Evolutionary conservation across 75 land plant species (phyloP), one percentile per base, ranked within the genome.

Genomic region (Selaginella tamariscina): DNA sequence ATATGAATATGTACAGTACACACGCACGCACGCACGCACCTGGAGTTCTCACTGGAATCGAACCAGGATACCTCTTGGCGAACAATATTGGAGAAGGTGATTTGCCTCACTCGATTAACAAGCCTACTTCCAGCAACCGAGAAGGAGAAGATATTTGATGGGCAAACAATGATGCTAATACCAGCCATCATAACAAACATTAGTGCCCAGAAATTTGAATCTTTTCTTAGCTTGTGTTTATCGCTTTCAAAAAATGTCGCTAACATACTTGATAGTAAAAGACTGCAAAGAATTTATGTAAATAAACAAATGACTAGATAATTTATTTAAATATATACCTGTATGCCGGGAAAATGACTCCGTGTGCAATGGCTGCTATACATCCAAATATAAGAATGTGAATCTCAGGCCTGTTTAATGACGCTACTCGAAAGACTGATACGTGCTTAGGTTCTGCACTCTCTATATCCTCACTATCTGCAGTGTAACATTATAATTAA

Each of bases 41-140:
- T 88, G 56, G 87, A 73, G 68, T 91, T 91, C 23, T 69, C 65
- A 21, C 82, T 72, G 18, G 83, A 73, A 74, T 91, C 93, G 66
- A 91, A 91, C 85, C 86, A 91, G 20, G 80, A 71, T 30, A 91
- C 83, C 57, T 88, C 84, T 55, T 83, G 82, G 64, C 87, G 77
- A 15, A 88, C 70, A 27, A 91, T 82, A 70, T 79, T 88, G 27
- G 74, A 66, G 65, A 91, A 88, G 44, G 84, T 71, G 75, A 88
- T 22, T 29, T 74, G 56, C 15, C 93, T 78, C 20, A 91, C 69
- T 20, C 97, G 68, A 44, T 72, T 31, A 11, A 88, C 77, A 49
- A 88, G 72, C 32, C 72, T 84, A 0, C 77, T 84, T n/a, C 97
- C 93, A 0, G 84, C 84, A 63, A 85, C 32, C 26, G 82, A 83